A percentile compares a stretch with the other conserved stretches of the same genome.
phyloP scores from a whole-genome alignment of 495 filamentous ascomycete genomes.

The Endocarpon pusillum region DNA sequence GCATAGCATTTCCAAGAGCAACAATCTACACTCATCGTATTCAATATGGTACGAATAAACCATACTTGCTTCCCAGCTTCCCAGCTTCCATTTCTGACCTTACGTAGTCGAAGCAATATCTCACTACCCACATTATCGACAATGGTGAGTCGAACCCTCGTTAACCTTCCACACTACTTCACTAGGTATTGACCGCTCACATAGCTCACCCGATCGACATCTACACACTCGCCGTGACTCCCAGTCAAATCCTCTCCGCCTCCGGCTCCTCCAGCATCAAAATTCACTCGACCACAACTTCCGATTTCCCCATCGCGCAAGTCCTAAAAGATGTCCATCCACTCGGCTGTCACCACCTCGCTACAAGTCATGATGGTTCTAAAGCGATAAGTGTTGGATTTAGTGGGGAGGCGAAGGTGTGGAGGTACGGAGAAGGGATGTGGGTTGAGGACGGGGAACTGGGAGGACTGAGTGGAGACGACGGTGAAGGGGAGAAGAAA shows the following conservation, averaged over 20 bases:
- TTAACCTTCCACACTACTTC: not conserved
- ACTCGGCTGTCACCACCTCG: slow-evolving; percentile 78
- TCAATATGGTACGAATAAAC: too few relatives aligned
- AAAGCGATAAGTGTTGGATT: slow-evolving; percentile 73
- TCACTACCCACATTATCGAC: slow-evolving; percentile 77
- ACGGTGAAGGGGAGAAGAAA: too few relatives aligned
- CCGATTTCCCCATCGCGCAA: slow-evolving; percentile 60
- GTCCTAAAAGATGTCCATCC: slow-evolving; percentile 59
- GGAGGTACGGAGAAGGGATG: slow-evolving; percentile 38
- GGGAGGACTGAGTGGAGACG: too few relatives aligned
- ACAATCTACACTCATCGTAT: too few relatives aligned
- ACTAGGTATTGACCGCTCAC: not conserved
- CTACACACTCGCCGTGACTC: slow-evolving; percentile 73
- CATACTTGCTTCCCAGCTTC: not conserved
- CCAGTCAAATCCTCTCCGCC: slow-evolving; percentile 56
- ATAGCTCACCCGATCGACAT: slow-evolving; percentile 76
- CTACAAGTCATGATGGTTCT: slow-evolving; percentile 47
- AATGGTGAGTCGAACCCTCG: slow-evolving; percentile 37
- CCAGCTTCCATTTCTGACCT: not conserved
- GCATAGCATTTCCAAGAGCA: too few relatives aligned
- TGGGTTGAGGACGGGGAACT: slow-evolving; percentile 39
- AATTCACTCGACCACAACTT: slow-evolving; percentile 50
- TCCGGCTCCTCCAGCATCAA: slow-evolving; percentile 67
- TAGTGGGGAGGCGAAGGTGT: slow-evolving; percentile 68
- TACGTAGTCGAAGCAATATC: slow-evolving; percentile 86